Percentiles rank a stretch among this genome's conserved stretches.
Conservation (phyloP, 805 yeast genomes). For the Monosporozyma yasuniensis region DNA sequence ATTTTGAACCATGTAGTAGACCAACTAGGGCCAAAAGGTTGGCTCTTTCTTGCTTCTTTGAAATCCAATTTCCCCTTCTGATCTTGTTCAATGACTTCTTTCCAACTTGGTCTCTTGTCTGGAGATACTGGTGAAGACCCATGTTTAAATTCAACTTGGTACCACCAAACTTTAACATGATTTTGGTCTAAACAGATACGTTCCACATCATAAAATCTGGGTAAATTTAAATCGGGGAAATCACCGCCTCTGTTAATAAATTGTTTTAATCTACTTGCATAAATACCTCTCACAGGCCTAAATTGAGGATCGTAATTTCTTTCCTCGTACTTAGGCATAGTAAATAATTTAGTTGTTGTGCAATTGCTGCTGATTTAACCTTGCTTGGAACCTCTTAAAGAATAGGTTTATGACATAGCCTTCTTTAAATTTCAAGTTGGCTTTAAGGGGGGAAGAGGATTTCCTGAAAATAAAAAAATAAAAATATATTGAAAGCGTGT, state of each 20-base stretch:
- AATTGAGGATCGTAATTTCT: constrained; percentile 41
- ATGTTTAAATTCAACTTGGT: constrained; percentile 56
- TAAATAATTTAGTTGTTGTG: neutral
- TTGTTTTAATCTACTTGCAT: constrained; percentile 49
- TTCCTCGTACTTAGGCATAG: neutral
- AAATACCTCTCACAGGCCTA: constrained; percentile 56
- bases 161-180: constrained; percentile 51
- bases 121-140: constrained; percentile 35
- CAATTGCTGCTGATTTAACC: neutral
- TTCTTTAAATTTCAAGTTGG: too few species aligned
- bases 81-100: constrained; percentile 19
- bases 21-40: constrained; percentile 91
- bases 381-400: too few species aligned
- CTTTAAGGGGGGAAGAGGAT: too few species aligned
- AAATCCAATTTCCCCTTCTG: constrained; percentile 32
- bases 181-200: constrained; percentile 38
- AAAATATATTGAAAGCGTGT: too few species aligned
- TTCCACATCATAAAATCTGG: constrained; percentile 64
- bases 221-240: constrained; percentile 61
- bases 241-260: constrained; percentile 67
- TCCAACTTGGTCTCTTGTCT: constrained; percentile 30
- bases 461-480: too few species aligned
- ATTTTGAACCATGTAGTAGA: constrained; percentile 90
- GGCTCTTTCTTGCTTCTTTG: constrained; percentile 56
- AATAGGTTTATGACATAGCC: too few species aligned